Base-by-base conservation (phyloP, 345 rosid species). In the Bruguiera gymnorhiza region DNA sequence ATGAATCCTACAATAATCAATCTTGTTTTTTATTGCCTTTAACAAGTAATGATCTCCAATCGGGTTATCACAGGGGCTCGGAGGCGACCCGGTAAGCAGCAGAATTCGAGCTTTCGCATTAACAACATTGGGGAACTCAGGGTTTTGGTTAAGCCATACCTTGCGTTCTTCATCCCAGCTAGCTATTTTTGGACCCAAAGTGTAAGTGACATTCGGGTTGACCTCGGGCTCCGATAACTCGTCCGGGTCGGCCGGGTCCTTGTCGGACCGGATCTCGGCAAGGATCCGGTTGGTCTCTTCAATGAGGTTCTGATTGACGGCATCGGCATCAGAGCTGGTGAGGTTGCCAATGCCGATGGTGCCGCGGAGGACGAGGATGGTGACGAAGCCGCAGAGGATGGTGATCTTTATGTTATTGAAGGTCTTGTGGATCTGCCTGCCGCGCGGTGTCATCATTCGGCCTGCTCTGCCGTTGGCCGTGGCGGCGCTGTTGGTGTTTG, bases 1-100 rank as follows among this genome's bases (percentile, higher is more conserved):
- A 69, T 93, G 98, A 75, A 91, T 81, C 86, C 98, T 88, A 78
- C 98, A 91, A 59, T 93, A 93, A 58, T 93, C 98, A 58, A 93
- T 91, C 87, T 93, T 91, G 73, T 93, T 93, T 89, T 93, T 93
- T 8, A 91, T 73, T 0, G 92, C 83, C 66, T 93, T 93, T 83
- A 93, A 78, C 65, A 91, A 75, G 70, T 88, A 93, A 72, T 93
- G 98, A 72, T 93, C 98, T 48, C 98, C 97, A 43, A 93, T 93
- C 0, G 98, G 78, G 68, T 93, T 93, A 65, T 93, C 98, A 66
- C 98, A 93, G 2, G 98, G 97, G 46, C 82, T 89, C 0, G 98
- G 98, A 0, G 94, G 89, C 13, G 97, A 93, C n/a, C 98, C 97
- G 32, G 96, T 86, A 1, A 94, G 79, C 0, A 93, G 91, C 84